These are phyloP conservation scores for Microcos paniculata DNA, from an alignment of 345 rosid genomes.

Conservation along the genomic window DNA sequence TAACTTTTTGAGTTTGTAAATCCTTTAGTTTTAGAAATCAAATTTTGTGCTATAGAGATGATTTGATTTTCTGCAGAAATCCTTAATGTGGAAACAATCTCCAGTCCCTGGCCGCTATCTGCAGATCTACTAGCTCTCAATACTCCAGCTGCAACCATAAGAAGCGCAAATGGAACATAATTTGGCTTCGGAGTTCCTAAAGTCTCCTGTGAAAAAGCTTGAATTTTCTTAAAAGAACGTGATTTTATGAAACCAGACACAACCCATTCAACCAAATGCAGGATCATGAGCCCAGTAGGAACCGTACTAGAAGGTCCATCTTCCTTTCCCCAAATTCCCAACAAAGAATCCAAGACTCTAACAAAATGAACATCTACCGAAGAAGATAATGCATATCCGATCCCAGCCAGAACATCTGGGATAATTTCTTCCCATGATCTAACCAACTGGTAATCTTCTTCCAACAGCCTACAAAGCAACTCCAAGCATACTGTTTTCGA, in stretches of 20 bases:
- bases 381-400: conserved; percentile 76
- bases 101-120: conserved; percentile 35
- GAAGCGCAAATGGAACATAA: conserved; percentile 47
- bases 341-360: conserved; percentile 50
- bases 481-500: conserved; percentile 56
- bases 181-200: conserved; percentile 44
- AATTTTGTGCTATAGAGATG: conserved; percentile 41
- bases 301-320: conserved; percentile 52
- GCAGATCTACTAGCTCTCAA: conserved; percentile 57
- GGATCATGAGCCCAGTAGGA: conserved; percentile 67
- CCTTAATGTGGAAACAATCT: conserved; percentile 47
- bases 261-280: conserved; percentile 88
- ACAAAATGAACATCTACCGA: conserved; percentile 40
- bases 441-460: conserved; percentile 43
- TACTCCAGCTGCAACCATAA: conserved; percentile 78
- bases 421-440: conserved; percentile 36
- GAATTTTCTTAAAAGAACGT: conserved; percentile 42
- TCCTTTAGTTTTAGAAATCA: conserved; percentile 40
- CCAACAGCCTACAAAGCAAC: conserved; percentile 56
- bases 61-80: conserved; percentile 56
- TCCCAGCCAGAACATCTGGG: conserved; percentile 72
- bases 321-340: conserved; percentile 62
- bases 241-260: conserved; percentile 57
- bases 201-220: conserved; percentile 33
- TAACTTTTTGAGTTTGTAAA: conserved; percentile 24